Evolutionary conservation across 768 basidiomycete genomes (phyloP).

Genomic region (Leccinum disarticulatum): DNA sequence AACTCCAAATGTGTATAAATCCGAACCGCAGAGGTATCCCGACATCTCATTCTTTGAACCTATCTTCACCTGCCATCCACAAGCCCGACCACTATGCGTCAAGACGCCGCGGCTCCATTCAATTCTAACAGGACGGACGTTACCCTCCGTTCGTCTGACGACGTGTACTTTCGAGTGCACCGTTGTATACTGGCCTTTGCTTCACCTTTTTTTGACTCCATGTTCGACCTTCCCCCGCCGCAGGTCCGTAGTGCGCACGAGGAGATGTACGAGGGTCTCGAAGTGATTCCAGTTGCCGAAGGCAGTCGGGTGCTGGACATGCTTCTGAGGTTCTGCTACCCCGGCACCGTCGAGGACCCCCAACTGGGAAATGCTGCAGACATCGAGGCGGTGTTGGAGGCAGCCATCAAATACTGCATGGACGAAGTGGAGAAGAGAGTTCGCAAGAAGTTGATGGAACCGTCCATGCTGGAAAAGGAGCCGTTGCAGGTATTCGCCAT

Average conservation of each 20-base stretch:
- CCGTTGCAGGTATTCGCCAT: constrained; percentile 35
- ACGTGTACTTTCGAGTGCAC: constrained; percentile 24
- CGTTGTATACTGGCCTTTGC: constrained; percentile 28
- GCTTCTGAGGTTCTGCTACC: constrained; percentile 39
- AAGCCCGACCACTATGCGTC: constrained; percentile 14
- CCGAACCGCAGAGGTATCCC: background rate
- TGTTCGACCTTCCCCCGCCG: constrained; percentile 34
- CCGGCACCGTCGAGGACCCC: constrained; percentile 27
- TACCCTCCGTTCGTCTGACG: constrained; percentile 51
- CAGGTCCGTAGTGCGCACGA: constrained; percentile 5
- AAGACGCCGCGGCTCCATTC: constrained; percentile 40
- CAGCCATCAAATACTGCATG: constrained; percentile 33
- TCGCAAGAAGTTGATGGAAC: constrained; percentile 26
- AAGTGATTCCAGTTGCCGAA: constrained; percentile 34
- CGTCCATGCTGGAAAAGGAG: constrained; percentile 26
- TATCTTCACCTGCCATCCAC: background rate
- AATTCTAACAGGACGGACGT: constrained; percentile 48
- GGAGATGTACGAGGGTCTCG: constrained; percentile 16
- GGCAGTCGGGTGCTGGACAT: constrained; percentile 25
- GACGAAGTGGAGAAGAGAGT: constrained; percentile 27
- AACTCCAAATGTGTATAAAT: constrained; percentile 13
- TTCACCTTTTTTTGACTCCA: constrained; percentile 32
- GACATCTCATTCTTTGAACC: background rate
- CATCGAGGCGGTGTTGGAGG: constrained; percentile 26
- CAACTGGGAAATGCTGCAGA: constrained; percentile 14